Evolutionary conservation across 2,329 filamentous ascomycete genomes (phyloP).

Genomic region (Fusarium luffae): DNA sequence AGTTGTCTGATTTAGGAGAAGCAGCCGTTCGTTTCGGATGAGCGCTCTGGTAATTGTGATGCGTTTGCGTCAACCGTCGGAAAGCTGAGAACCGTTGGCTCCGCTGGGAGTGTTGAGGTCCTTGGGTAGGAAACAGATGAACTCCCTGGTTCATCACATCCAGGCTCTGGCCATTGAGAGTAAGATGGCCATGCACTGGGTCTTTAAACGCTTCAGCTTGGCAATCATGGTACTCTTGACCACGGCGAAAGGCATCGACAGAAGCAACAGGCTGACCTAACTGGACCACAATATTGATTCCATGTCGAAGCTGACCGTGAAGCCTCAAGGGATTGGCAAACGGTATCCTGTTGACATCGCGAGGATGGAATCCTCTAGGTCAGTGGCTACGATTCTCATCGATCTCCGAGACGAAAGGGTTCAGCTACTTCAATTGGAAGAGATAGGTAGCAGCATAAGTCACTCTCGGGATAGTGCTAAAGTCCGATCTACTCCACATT

Average conservation of each 20-base stretch:
- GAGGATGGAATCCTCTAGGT: too few relatives aligned
- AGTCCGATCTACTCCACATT: not conserved
- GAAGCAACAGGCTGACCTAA: conserved; percentile 64
- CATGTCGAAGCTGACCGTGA: conserved; percentile 54
- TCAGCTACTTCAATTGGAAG: too few relatives aligned
- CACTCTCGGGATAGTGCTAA: too few relatives aligned
- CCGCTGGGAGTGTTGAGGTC: conserved; percentile 71
- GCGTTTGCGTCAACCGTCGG: too few relatives aligned
- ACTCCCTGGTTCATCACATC: conserved; percentile 58
- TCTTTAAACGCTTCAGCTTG: conserved; percentile 59
- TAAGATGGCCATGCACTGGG: conserved; percentile 38
- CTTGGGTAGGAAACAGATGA: conserved; percentile 50
- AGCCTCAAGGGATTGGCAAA: conserved; percentile 61
- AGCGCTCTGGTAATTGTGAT: conserved; percentile 76
- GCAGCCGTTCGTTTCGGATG: conserved; percentile 38
- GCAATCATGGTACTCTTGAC: conserved; percentile 71
- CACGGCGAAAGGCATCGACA: conserved; percentile 65
- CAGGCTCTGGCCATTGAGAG: conserved; percentile 41
- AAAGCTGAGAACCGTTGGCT: too few relatives aligned
- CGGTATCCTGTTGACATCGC: too few relatives aligned
- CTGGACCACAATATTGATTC: conserved; percentile 50
- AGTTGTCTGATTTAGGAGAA: conserved; percentile 44
- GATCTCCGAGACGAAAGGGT: too few relatives aligned
- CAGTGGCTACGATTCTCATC: too few relatives aligned
- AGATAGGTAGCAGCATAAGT: too few relatives aligned